Evolutionary conservation across 371 early-diverging fungal genomes (phyloP).

Genomic region (Mortierella sp.): DNA sequence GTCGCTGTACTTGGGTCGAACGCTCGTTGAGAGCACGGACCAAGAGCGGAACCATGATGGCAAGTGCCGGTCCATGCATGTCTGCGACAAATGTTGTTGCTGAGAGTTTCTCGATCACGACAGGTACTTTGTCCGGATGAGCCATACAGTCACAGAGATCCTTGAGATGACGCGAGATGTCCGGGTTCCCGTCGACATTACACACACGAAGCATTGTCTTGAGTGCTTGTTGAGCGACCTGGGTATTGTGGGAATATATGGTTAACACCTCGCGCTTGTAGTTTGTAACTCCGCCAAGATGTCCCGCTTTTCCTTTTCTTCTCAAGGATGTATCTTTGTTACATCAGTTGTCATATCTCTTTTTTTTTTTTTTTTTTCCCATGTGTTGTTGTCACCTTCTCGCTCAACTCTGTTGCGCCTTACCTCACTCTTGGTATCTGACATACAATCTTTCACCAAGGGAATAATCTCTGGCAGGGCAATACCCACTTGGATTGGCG

Average conservation of each 20-base stretch:
- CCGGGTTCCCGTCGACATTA: conserved; percentile 67
- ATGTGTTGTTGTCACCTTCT: too few relatives aligned
- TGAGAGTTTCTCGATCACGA: conserved; percentile 68
- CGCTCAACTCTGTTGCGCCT: conserved; percentile 44
- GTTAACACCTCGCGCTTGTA: too few relatives aligned
- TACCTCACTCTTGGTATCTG: conserved; percentile 79
- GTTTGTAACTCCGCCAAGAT: too few relatives aligned
- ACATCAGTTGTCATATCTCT: too few relatives aligned
- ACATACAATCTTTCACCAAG: conserved; percentile 75
- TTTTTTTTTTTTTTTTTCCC: too few relatives aligned
- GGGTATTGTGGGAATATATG: conserved; percentile 19
- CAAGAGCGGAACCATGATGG: conserved; percentile 83
- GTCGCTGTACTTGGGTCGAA: conserved; percentile 74
- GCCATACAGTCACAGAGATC: conserved; percentile 72
- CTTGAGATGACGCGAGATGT: conserved; percentile 73
- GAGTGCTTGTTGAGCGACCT: conserved; percentile 51
- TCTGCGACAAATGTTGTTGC: conserved; percentile 82
- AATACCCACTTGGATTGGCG: conserved; percentile 66
- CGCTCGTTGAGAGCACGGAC: conserved; percentile 77
- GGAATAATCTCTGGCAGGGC: conserved; percentile 78
- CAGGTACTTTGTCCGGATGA: conserved; percentile 72
- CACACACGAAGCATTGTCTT: conserved; percentile 65
- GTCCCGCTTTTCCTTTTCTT: too few relatives aligned
- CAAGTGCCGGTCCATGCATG: conserved; percentile 81
- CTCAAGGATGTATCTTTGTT: too few relatives aligned